Conservation (phyloP, 2,329 filamentous ascomycete genomes). For the Phialophora tarda region DNA sequence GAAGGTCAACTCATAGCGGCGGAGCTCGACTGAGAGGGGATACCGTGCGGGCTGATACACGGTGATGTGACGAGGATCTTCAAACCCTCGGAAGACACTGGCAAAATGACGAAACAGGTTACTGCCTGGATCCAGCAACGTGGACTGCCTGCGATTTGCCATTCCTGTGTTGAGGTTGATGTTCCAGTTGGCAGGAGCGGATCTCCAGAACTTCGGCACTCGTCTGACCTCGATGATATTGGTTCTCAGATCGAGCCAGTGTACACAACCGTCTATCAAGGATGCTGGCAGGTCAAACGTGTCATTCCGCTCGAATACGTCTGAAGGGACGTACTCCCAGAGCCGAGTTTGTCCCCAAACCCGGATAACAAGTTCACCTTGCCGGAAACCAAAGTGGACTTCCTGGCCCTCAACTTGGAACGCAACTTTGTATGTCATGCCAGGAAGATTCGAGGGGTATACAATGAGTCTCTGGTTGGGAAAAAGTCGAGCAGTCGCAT, state of each 20-base stretch:
- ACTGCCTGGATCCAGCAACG: constrained; percentile 59
- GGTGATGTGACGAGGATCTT: constrained; percentile 50
- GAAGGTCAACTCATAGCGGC: constrained; percentile 61
- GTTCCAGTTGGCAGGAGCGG: constrained; percentile 48
- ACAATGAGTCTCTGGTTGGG: constrained; percentile 58
- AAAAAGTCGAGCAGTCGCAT: constrained; percentile 59
- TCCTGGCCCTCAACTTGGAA: constrained; percentile 47
- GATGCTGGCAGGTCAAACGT: constrained; percentile 58
- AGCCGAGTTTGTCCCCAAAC: constrained; percentile 42
- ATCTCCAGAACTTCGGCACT: constrained; percentile 50
- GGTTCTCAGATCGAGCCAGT: constrained; percentile 63
- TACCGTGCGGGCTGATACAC: constrained; percentile 52
- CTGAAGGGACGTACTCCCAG: constrained; percentile 46
- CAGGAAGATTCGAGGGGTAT: constrained; percentile 57
- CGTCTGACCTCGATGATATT: constrained; percentile 60
- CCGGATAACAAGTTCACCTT: constrained; percentile 51
- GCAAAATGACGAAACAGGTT: constrained; percentile 49
- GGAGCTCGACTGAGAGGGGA: constrained; percentile 56
- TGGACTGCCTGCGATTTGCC: constrained; percentile 41
- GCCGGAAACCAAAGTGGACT: constrained; percentile 62
- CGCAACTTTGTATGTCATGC: constrained; percentile 60
- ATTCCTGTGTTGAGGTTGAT: constrained; percentile 43
- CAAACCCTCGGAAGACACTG: constrained; percentile 59
- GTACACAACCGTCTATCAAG: constrained; percentile 60
- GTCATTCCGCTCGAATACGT: constrained; percentile 38